Evolutionary conservation across 148 eudicot genomes (phyloP).

Genomic region (Chenopodium berlandieri): DNA sequence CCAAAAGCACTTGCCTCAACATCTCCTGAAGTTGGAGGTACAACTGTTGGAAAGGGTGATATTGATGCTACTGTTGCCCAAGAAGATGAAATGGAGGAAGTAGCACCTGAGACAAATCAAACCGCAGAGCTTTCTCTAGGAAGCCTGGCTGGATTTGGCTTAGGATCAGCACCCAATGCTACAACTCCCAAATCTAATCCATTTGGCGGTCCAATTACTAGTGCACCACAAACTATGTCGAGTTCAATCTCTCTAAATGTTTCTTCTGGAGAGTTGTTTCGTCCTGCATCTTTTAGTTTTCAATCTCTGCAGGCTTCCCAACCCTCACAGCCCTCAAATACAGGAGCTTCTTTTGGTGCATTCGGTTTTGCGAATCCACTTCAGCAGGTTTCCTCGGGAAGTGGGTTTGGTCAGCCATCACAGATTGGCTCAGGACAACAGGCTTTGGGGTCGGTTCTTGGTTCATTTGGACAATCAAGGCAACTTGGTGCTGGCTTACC

Average conservation of each 20-base stretch:
- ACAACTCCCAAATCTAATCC: constrained; percentile 58
- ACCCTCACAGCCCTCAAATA: constrained; percentile 45
- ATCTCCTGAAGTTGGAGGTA: constrained; percentile 32
- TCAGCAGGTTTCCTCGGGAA: constrained; percentile 45
- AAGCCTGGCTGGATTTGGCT: constrained; percentile 73
- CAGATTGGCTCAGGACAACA: constrained; percentile 82
- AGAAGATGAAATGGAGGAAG: constrained; percentile 99
- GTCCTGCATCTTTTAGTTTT: constrained; percentile 86
- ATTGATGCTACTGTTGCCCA: constrained; percentile 37
- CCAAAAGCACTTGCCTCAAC: constrained; percentile 31
- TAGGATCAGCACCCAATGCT: constrained; percentile 54
- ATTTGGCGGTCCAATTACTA: constrained; percentile 50
- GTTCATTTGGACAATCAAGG: constrained; percentile 95
- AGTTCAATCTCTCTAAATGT: constrained; percentile 41
- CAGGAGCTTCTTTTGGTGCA: constrained; percentile 42
- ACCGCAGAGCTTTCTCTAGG: constrained; percentile 53
- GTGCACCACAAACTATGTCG: constrained; percentile 29
- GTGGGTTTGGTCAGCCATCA: constrained; percentile 77
- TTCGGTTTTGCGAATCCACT: constrained; percentile 42
- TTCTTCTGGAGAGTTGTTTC: constrained; percentile 71
- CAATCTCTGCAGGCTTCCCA: constrained; percentile 56
- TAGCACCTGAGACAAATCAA: constrained; percentile 67
- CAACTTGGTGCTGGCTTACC: constrained; percentile 69
- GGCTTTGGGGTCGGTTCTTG: constrained; percentile 92
- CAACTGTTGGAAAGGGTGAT: constrained; percentile 27